A percentile compares a stretch with the other conserved stretches of the same genome.
These are phyloP conservation scores for Cutaneotrichosporon cavernicola DNA, from an alignment of 1,284 basidiomycete species.

Conservation along the genomic window DNA sequence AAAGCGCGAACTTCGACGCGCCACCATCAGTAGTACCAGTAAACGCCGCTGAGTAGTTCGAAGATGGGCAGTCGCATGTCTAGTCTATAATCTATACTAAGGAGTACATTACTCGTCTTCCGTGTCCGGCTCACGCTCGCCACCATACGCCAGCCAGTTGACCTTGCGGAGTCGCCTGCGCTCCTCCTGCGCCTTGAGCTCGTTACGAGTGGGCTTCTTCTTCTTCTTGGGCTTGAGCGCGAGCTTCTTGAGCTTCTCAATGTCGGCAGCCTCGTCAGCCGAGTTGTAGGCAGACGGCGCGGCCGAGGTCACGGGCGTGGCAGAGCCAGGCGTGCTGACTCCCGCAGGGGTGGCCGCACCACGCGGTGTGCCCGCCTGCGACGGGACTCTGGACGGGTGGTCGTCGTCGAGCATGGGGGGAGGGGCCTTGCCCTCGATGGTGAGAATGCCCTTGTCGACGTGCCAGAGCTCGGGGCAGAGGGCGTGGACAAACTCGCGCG, in stretches of 20 bases:
- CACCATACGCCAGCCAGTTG: conserved; percentile 79
- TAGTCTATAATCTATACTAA: conserved; percentile 15
- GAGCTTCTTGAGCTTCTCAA: conserved; percentile 44
- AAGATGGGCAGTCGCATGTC: conserved; percentile 1
- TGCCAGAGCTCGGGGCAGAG: conserved; percentile 67
- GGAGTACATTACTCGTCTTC: conserved; percentile 29
- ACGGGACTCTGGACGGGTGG: conserved; percentile 50
- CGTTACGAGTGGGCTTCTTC: conserved; percentile 85
- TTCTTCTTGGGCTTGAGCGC: conserved; percentile 66
- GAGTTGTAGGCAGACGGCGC: conserved; percentile 41
- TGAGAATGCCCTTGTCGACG: conserved; percentile 62
- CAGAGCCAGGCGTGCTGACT: conserved; percentile 42
- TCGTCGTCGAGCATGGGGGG: conserved; percentile 74
- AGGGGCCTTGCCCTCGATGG: conserved; percentile 81
- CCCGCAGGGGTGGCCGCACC: conserved; percentile 49
- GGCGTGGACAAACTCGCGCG: conserved; percentile 81
- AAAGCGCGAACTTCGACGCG: too few species aligned
- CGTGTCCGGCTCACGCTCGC: conserved; percentile 52
- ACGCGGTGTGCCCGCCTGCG: conserved; percentile 48
- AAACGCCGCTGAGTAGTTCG: too few species aligned
- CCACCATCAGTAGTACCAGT: too few species aligned
- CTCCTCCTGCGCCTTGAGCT: conserved; percentile 83
- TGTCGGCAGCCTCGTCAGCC: conserved; percentile 50
- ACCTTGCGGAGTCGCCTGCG: conserved; percentile 74
- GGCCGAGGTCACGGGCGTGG: conserved; percentile 38